A percentile compares a stretch with the other conserved stretches of the same genome.
Conservation (phyloP, 495 filamentous ascomycete genomes). For the Jackrogersella minutella region DNA sequence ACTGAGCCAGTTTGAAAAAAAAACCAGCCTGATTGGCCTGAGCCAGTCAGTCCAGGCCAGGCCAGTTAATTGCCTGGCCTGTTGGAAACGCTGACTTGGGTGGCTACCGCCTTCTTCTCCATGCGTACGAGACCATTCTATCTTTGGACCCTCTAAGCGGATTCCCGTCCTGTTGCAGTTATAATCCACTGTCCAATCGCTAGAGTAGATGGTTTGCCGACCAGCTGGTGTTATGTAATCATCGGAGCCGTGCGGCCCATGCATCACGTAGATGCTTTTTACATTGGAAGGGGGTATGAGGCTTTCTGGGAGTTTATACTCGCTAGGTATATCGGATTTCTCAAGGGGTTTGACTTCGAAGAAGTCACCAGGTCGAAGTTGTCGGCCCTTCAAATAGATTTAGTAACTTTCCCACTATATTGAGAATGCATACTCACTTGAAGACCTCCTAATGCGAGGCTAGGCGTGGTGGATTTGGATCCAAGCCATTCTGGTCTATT, state of each 20-base stretch:
- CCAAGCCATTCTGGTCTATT: constrained; percentile 60
- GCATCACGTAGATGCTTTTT: constrained; percentile 62
- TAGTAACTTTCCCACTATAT: not conserved
- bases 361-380: constrained; percentile 61
- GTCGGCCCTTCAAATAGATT: constrained; percentile 59
- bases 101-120: constrained; percentile 69
- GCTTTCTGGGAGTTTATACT: constrained; percentile 28
- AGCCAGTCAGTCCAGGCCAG: too few species aligned
- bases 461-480: constrained; percentile 65
- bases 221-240: constrained; percentile 61
- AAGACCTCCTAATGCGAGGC: constrained; percentile 62
- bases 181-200: constrained; percentile 65
- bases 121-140: constrained; percentile 63
- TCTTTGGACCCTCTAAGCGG: constrained; percentile 63
- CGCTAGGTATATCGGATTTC: constrained; percentile 4
- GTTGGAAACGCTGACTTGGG: too few species aligned
- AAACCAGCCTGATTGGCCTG: too few species aligned
- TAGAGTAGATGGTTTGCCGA: constrained; percentile 63
- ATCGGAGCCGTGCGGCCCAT: constrained; percentile 63
- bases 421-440: constrained; percentile 19
- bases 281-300: constrained; percentile 38
- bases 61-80: too few species aligned
- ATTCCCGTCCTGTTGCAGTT: constrained; percentile 67
- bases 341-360: constrained; percentile 44
- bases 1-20: too few species aligned